These are phyloP conservation scores for Wilhelminamyces savonicus DNA, from an alignment of 805 yeast species.

Conservation along the genomic window DNA sequence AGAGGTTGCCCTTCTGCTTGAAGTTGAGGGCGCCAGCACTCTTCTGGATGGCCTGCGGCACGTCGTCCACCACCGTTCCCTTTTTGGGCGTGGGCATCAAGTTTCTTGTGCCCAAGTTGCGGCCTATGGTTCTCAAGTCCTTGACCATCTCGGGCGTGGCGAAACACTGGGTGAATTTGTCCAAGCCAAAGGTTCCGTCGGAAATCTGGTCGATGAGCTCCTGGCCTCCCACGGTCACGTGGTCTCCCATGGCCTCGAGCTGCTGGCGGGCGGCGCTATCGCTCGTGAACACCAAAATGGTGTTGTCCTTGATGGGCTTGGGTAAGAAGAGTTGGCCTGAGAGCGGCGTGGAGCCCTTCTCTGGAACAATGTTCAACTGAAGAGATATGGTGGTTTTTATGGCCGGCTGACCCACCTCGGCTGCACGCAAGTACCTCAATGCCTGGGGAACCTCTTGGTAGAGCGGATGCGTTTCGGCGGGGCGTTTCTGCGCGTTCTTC, in stretches of 20 bases:
- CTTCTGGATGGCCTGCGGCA: slow-evolving; percentile 44
- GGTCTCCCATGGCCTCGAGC: slow-evolving; percentile 56
- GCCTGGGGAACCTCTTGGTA: slow-evolving; percentile 72
- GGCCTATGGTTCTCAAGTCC: slow-evolving; percentile 63
- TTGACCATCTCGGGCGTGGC: slow-evolving; percentile 78
- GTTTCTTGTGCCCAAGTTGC: slow-evolving; percentile 80
- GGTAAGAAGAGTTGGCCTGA: slow-evolving; percentile 71
- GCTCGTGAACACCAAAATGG: slow-evolving; percentile 63
- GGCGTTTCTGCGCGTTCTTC: slow-evolving; percentile 11
- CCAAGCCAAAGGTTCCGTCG: slow-evolving; percentile 41
- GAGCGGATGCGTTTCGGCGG: slow-evolving; percentile 46
- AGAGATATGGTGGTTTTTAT: slow-evolving; percentile 62
- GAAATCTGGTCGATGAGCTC: slow-evolving; percentile 61
- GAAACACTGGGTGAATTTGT: slow-evolving; percentile 62
- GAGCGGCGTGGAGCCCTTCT: slow-evolving; percentile 71
- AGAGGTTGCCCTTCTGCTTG: slow-evolving; percentile 60
- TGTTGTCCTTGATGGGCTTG: slow-evolving; percentile 59
- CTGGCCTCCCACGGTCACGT: slow-evolving; percentile 55
- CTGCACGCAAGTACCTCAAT: slow-evolving; percentile 72
- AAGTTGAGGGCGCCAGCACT: slow-evolving; percentile 68
- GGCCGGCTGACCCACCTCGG: slow-evolving; percentile 81
- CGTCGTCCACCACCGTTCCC: slow-evolving; percentile 76
- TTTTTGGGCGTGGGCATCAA: slow-evolving; percentile 82
- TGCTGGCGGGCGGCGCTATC: slow-evolving; percentile 45
- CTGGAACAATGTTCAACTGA: slow-evolving; percentile 59